A percentile compares a stretch with the other conserved stretches of the same genome.
These are phyloP conservation scores for Cymbopogon flexuosus DNA, from an alignment of 202 grass and related monocot genomes.

Conservation along the genomic window DNA sequence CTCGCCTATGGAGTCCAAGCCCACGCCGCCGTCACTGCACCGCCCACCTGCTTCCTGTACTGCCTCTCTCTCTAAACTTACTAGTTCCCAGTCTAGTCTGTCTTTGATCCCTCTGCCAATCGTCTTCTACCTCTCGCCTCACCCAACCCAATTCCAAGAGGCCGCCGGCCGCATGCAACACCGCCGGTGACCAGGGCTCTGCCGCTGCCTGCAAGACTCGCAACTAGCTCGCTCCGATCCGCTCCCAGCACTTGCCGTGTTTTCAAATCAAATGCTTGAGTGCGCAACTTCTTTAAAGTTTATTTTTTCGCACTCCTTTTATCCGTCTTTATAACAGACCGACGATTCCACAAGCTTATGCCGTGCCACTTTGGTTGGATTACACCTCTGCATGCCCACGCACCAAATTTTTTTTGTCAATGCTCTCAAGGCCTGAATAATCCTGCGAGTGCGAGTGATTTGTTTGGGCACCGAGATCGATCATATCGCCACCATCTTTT, in stretches of 20 bases:
- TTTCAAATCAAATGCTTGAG: constrained; percentile 46
- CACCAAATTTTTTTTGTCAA: constrained; percentile 52
- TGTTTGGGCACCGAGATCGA: constrained; percentile 39
- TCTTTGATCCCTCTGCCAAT: neutral
- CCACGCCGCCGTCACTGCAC: constrained; percentile 30
- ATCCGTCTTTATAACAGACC: constrained; percentile 64
- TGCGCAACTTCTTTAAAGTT: constrained; percentile 54
- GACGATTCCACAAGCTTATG: constrained; percentile 48
- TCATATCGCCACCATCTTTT: constrained; percentile 12
- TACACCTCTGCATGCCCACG: constrained; percentile 58
- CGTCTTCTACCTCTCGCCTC: constrained; percentile 9
- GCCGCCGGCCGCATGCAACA: neutral
- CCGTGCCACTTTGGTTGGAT: constrained; percentile 56
- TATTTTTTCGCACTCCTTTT: constrained; percentile 45
- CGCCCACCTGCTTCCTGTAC: constrained; percentile 67
- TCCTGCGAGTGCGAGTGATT: constrained; percentile 32
- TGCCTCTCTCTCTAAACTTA: neutral
- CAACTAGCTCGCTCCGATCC: neutral
- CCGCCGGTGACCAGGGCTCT: neutral
- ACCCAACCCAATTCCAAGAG: neutral
- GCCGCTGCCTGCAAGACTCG: neutral
- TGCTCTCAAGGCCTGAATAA: constrained; percentile 30
- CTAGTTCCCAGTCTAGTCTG: neutral
- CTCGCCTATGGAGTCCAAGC: constrained; percentile 48
- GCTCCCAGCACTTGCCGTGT: constrained; percentile 28